phyloP scores from a whole-genome alignment of 1,139 yeast genomes.

The Yamadazyma triangularis region DNA sequence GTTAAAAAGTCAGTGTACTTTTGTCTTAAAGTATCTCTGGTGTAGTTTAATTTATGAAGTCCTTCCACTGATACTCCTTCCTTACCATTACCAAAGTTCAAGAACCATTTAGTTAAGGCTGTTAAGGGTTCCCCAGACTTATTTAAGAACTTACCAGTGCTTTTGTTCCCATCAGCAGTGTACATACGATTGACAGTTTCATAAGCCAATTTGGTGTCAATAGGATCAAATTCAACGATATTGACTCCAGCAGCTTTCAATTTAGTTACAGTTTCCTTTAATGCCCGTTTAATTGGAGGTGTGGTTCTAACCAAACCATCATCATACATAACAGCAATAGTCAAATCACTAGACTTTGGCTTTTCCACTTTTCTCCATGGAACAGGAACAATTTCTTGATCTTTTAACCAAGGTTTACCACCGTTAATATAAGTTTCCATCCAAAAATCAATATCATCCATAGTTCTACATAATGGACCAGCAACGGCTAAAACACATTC shows the following conservation, averaged over 20 bases:
- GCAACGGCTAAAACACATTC: constrained; percentile 56
- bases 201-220: background rate
- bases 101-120: constrained; percentile 46
- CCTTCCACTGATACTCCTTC: background rate
- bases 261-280: background rate
- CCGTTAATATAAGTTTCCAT: constrained; percentile 52
- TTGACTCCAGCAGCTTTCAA: background rate
- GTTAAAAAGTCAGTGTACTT: constrained; percentile 50
- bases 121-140: background rate
- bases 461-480: constrained; percentile 59
- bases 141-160: no score
- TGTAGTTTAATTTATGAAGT: constrained; percentile 25
- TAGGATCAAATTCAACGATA: background rate
- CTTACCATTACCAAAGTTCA: constrained; percentile 19
- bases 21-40: constrained; percentile 53
- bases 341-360: constrained; percentile 20
- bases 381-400: constrained; percentile 49
- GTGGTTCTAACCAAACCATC: background rate
- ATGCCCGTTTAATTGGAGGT: background rate
- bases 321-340: background rate
- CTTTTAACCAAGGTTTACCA: constrained; percentile 69
- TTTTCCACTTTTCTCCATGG: constrained; percentile 57
- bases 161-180: background rate
- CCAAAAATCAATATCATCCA: constrained; percentile 63
- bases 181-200: background rate